Base-by-base conservation (phyloP, 2,329 filamentous ascomycete species). In the Microdochium bolleyi region DNA sequence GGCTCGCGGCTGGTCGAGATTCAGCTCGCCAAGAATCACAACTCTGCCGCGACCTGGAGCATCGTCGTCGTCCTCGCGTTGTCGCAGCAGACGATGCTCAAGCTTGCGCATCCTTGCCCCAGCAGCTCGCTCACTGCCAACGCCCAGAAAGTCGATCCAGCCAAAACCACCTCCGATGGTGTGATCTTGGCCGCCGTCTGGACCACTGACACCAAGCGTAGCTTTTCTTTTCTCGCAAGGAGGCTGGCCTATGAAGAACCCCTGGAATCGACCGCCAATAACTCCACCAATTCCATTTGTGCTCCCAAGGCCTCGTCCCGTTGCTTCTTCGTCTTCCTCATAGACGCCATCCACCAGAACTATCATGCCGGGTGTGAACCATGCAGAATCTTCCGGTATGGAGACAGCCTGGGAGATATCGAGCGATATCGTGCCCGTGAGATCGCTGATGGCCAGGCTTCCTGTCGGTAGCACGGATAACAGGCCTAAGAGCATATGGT, bases 341-440 rank as follows among this genome's bases (percentile, higher is more conserved):
- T 99, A 99, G n/a, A 92, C 84, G 7, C 94, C 94, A 62, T 99
- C 94, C 0, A 96, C 83, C 0, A 99, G 78, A 3, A 97, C 88
- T 49, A 99, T 88, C 91, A 97, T 97, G 2, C 95, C 95, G 0
- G 94, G 92, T 4, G 87, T 84, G 64, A 96, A 96, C 87, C 91
- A 99, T 3, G 89, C 87, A 24, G 89, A 90, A 63, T 92, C 85
- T 55, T 90, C 85, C 0, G 92, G 92, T 52, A 96, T 86, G 14
- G 88, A 83, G 22, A 85, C 83, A 0, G 92, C 89, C 62, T 92
- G 87, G 21, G 84, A 80, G 11, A 97, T 72, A 60, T 97, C 91
- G 1, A 99, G 75, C 2, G 83, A 78, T 61, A 99, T 95, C 51
- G 88, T 92, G 19, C 92, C 94, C 0, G 90, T 92, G 27, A 94